Conservation (phyloP, 2,329 filamentous ascomycete species). For the Exophiala xenobiotica region DNA sequence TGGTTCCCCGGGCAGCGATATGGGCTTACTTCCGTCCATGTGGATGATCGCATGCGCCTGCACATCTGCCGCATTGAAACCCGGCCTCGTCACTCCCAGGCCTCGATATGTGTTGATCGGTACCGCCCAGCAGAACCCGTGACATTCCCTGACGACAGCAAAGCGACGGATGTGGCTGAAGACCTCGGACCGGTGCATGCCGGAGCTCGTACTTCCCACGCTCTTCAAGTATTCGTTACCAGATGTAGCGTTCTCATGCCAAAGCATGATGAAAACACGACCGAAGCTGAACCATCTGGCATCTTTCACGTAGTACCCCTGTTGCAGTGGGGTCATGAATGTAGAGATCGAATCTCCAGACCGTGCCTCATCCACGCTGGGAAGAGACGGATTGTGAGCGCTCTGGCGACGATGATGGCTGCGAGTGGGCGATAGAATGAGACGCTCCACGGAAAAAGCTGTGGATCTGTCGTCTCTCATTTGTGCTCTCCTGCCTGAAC, state of each 20-base stretch:
- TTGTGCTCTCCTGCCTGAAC: neutral
- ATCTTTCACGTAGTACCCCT: neutral
- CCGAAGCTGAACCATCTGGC: slow-evolving; percentile 10
- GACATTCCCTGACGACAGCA: slow-evolving; percentile 34
- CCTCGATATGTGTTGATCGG: slow-evolving; percentile 43
- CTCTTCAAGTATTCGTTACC: neutral
- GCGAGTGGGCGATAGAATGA: neutral
- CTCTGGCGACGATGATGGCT: neutral
- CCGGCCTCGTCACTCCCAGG: slow-evolving; percentile 39
- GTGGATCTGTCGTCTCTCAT: neutral
- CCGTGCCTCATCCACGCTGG: neutral
- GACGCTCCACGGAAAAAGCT: neutral
- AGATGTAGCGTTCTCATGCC: slow-evolving; percentile 32
- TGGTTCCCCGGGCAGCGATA: slow-evolving; percentile 30
- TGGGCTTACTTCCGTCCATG: slow-evolving; percentile 28
- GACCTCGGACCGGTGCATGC: neutral
- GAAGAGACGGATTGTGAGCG: neutral
- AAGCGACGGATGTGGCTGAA: slow-evolving; percentile 28
- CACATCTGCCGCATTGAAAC: slow-evolving; percentile 33
- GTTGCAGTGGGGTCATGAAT: neutral
- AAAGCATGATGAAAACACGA: slow-evolving; percentile 35
- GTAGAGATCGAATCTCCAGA: neutral
- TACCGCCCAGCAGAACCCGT: slow-evolving; percentile 36
- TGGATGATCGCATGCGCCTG: slow-evolving; percentile 43
- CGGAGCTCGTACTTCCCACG: slow-evolving; percentile 13